Base-by-base conservation (phyloP, 2,329 filamentous ascomycete species). In the Calycina herbarum region DNA sequence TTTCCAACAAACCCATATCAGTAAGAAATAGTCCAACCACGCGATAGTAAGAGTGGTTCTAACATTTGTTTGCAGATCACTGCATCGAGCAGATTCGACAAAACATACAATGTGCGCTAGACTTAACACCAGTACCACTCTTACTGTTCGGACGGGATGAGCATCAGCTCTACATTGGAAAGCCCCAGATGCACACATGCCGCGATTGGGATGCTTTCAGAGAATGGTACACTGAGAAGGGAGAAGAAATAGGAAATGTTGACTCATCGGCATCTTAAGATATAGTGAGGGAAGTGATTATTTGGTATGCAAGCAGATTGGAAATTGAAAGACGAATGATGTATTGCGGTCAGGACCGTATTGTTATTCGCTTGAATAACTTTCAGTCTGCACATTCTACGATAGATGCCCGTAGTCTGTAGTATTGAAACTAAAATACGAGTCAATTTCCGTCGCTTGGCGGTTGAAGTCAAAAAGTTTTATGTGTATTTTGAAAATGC, bases 401-500 rank as follows among this genome's bases (percentile, higher is more conserved):
- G 20, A 24, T 27, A 27, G 20, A 54, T 54, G 24, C 8, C 48
- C 48, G 27, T 24, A 11, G 24, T 54, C 20, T 54, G 48, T 5
- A 8, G 20, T 54, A 54, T 54, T 24, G 20, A 54, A 54, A 27
- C 20, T 15, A 27, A 54, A 24, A 54, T 54, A 54, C 20, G 42
- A 24, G 17, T 54, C 20, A 27, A 29, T 54, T 54, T 27, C n/a
- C 20, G 20, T 54, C 48, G 24, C 20, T 27, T 24, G 20, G 48
- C 48, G 3, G 20, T n/a, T 27, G 7, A 10, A 54, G 3, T 24
- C 24, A 24, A 51, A 5, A 13, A 10, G n/a, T 8, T 31, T 69
- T 51, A 71, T 62, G 48, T 63, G 54, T 74, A 74, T 68, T 76
- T 76, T 27, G 74, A 74, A 64, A 98, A 94, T 62, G 93, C 93